phyloP scores from a whole-genome alignment of 129 eudicot genomes.

The Heracleum sosnowskyi region DNA sequence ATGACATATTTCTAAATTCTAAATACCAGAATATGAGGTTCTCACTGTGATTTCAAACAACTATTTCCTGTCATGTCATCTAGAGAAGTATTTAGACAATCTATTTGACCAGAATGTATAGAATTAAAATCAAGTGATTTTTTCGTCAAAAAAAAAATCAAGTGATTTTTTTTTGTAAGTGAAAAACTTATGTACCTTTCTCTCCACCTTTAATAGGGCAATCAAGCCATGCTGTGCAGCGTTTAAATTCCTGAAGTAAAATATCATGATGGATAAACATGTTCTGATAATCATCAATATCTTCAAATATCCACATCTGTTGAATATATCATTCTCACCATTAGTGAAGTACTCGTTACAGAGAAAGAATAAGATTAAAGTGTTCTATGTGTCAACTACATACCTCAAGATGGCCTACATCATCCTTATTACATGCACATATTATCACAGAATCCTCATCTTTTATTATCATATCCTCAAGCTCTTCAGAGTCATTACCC shows the following conservation, averaged over 20 bases:
- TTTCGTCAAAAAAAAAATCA: too few species aligned
- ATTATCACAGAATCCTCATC: constrained; percentile 69
- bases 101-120: not conserved
- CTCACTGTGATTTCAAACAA: too few species aligned
- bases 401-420: constrained; percentile 76
- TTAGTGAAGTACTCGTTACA: not conserved
- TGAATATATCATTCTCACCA: not conserved
- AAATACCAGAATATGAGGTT: too few species aligned
- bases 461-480: constrained; percentile 67
- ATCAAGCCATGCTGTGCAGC: constrained; percentile 69
- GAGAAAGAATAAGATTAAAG: not conserved
- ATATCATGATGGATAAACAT: constrained; percentile 74
- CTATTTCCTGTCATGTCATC: too few species aligned
- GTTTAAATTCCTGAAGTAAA: constrained; percentile 54
- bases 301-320: constrained; percentile 78
- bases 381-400: constrained; percentile 15
- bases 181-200: constrained; percentile 26
- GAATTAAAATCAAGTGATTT: not conserved
- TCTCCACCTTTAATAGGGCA: constrained; percentile 68
- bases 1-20: too few species aligned
- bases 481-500: constrained; percentile 89
- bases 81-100: too few species aligned
- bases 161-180: too few species aligned
- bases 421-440: constrained; percentile 87
- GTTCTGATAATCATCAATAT: constrained; percentile 42